A percentile compares a stretch with the other conserved stretches of the same genome.
Evolutionary conservation across 2,329 filamentous ascomycete species (phyloP).

Genomic region (Claviceps maximensis): DNA sequence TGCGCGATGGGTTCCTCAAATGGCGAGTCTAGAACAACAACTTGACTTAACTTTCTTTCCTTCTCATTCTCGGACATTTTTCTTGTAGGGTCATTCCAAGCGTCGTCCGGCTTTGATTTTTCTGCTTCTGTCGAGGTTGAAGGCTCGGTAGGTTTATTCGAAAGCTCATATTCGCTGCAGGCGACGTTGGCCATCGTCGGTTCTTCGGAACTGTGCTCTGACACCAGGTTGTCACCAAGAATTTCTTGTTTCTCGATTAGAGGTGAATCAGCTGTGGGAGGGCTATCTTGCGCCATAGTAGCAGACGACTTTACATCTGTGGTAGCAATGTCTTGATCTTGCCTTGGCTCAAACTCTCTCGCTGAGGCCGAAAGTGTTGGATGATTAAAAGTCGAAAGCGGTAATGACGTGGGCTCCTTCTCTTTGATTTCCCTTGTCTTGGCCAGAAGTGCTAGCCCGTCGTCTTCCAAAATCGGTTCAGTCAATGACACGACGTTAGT

Average conservation of each 20-base stretch:
- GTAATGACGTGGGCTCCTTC: slow-evolving; percentile 12
- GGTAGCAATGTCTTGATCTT: neutral
- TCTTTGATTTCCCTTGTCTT: slow-evolving; percentile 24
- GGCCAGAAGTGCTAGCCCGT: slow-evolving; percentile 8
- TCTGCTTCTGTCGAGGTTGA: slow-evolving; percentile 15
- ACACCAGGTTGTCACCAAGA: neutral
- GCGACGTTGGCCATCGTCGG: neutral
- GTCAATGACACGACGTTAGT: neutral
- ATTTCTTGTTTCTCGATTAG: neutral
- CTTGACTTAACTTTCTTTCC: slow-evolving; percentile 14
- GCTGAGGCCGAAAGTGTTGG: neutral
- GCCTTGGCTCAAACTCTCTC: neutral
- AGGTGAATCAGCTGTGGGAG: neutral
- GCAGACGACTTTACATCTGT: neutral
- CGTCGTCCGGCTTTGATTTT: slow-evolving; percentile 15
- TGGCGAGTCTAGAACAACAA: slow-evolving; percentile 3
- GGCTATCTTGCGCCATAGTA: neutral
- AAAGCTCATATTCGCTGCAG: neutral
- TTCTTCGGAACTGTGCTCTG: slow-evolving; percentile 8
- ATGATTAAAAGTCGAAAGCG: neutral
- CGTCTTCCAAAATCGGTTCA: slow-evolving; percentile 4
- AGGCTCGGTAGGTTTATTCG: neutral
- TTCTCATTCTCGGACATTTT: slow-evolving; percentile 18
- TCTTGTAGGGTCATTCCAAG: slow-evolving; percentile 1
- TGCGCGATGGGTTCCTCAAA: neutral